These are phyloP conservation scores for Rhynchospora pubera DNA, from an alignment of 176 grass and related monocot species.

Conservation along the genomic window DNA sequence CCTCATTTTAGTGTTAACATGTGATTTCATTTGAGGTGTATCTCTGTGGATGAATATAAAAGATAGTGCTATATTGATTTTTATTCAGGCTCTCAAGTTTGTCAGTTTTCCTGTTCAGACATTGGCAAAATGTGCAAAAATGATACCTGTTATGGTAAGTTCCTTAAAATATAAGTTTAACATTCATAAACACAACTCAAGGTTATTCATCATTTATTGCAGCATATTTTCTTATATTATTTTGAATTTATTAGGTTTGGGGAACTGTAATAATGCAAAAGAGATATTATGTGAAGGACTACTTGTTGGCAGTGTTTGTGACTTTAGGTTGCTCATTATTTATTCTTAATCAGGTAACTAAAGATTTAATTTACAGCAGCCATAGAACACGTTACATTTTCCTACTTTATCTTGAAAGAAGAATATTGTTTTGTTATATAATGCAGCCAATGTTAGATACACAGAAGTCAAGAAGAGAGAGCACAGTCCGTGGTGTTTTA, in stretches of 20 bases:
- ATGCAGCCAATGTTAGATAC: slow-evolving; percentile 60
- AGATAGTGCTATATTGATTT: not conserved
- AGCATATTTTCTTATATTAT: slow-evolving; percentile 4
- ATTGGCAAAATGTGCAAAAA: slow-evolving; percentile 98
- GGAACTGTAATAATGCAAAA: slow-evolving; percentile 95
- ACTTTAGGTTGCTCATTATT: slow-evolving; percentile 79
- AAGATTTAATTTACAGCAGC: not conserved
- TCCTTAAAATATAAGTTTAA: not conserved
- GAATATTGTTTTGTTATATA: slow-evolving; percentile 14
- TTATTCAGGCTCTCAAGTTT: slow-evolving; percentile 86
- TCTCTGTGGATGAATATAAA: not conserved
- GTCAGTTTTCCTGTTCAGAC: slow-evolving; percentile 98
- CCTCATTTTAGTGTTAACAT: not conserved
- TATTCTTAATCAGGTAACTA: slow-evolving; percentile 79
- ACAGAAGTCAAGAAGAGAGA: slow-evolving; percentile 78
- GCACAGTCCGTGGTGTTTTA: slow-evolving; percentile 67
- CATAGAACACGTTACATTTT: not conserved
- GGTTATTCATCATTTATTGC: not conserved
- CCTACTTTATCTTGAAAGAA: not conserved
- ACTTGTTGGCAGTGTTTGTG: slow-evolving; percentile 67
- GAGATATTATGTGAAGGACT: slow-evolving; percentile 86
- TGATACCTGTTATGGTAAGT: slow-evolving; percentile 98
- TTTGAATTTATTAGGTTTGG: slow-evolving; percentile 52
- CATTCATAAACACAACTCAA: not conserved
- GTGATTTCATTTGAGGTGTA: not conserved